Percentiles rank a stretch among this genome's conserved stretches.
Evolutionary conservation across 371 early-diverging fungal species (phyloP).

Genomic region (Dipsacomyces acuminosporus): DNA sequence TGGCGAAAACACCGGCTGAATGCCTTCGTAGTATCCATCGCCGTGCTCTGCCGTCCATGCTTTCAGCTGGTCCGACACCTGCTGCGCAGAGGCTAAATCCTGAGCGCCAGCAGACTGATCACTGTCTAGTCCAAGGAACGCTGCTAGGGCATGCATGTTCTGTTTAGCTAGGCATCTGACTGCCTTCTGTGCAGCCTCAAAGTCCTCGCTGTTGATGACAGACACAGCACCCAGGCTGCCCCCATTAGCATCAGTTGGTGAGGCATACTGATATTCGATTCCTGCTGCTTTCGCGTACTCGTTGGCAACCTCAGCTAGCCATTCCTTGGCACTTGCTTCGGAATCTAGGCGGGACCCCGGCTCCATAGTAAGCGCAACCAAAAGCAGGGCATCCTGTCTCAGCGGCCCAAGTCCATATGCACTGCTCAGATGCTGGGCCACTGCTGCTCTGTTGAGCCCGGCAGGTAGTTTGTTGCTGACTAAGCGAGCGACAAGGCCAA

Average conservation of each 20-base stretch:
- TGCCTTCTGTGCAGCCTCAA: slow-evolving; percentile 72
- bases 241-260: too few species aligned
- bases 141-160: slow-evolving; percentile 78
- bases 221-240: slow-evolving; percentile 51
- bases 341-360: slow-evolving; percentile 72
- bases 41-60: slow-evolving; percentile 70
- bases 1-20: slow-evolving; percentile 73
- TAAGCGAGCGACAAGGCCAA: slow-evolving; percentile 75
- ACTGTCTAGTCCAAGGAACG: slow-evolving; percentile 77
- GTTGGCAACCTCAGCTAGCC: slow-evolving; percentile 71
- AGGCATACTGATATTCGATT: slow-evolving; percentile 56
- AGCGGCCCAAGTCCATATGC: slow-evolving; percentile 74
- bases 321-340: slow-evolving; percentile 81
- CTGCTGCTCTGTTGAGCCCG: slow-evolving; percentile 77
- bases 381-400: slow-evolving; percentile 70
- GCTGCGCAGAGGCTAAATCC: slow-evolving; percentile 45
- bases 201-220: slow-evolving; percentile 82
- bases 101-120: slow-evolving; percentile 65
- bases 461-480: slow-evolving; percentile 91
- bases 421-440: slow-evolving; percentile 67
- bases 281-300: slow-evolving; percentile 66
- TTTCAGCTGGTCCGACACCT: too few species aligned
- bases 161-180: slow-evolving; percentile 69
- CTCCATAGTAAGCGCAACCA: slow-evolving; percentile 78
- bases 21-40: slow-evolving; percentile 80